phyloP scores from a whole-genome alignment of 129 eudicot species.

The Arctium minus region DNA sequence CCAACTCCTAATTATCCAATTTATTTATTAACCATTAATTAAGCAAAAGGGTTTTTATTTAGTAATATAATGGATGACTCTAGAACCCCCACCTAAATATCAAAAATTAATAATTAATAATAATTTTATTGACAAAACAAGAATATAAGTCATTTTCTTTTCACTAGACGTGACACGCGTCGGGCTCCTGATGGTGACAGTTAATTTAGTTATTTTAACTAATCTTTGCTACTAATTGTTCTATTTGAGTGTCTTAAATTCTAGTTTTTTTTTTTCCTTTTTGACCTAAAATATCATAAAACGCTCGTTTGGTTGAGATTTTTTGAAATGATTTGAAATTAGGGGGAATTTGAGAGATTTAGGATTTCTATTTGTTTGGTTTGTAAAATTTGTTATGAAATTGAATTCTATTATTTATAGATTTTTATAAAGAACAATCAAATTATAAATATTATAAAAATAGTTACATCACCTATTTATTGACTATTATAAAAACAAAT shows the following conservation, averaged over 20 bases:
- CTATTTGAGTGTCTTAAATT: not conserved
- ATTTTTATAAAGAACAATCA: too few relatives aligned
- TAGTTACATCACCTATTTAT: too few relatives aligned
- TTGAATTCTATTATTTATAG: too few relatives aligned
- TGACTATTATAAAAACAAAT: too few relatives aligned
- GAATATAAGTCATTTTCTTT: not conserved
- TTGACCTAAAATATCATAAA: too few relatives aligned
- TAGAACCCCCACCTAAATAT: not conserved
- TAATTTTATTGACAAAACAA: not conserved
- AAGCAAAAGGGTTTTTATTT: not conserved
- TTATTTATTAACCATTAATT: not conserved
- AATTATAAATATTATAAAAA: too few relatives aligned
- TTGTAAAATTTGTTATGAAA: too few relatives aligned
- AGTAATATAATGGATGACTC: slow-evolving; percentile 10
- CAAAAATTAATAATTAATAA: not conserved
- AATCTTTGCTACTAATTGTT: not conserved
- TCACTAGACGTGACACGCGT: slow-evolving; percentile 5
- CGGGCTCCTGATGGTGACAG: not conserved
- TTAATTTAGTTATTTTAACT: not conserved
- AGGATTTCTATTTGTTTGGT: too few relatives aligned
- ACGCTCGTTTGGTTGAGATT: too few relatives aligned
- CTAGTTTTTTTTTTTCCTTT: not conserved
- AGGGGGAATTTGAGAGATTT: too few relatives aligned
- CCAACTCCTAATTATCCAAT: slow-evolving; percentile 4
- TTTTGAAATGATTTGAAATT: too few relatives aligned